Evolutionary conservation across 768 basidiomycete species (phyloP).

Genomic region (Mycena rosella): DNA sequence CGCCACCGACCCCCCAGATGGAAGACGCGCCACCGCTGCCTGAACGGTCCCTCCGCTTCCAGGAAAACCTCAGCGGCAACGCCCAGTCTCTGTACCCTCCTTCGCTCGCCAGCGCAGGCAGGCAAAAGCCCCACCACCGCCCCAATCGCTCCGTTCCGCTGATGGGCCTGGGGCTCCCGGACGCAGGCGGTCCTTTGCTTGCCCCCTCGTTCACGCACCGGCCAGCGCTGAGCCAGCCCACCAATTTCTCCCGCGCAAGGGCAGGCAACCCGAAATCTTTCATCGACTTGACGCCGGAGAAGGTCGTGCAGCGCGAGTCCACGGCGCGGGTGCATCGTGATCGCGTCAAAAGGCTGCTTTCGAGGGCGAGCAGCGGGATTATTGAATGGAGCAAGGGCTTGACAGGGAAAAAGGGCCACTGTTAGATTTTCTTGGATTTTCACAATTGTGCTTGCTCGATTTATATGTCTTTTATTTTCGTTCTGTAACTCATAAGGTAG

Average conservation of each 20-base stretch:
- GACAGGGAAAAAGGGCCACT: constrained; percentile 27
- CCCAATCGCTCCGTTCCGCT: constrained; percentile 35
- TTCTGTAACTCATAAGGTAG: too few relatives aligned
- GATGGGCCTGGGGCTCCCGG: constrained; percentile 22
- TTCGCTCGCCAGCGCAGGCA: constrained; percentile 33
- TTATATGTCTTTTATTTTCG: constrained; percentile 11
- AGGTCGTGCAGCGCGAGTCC: constrained; percentile 19
- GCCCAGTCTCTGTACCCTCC: not conserved
- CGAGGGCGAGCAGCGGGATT: constrained; percentile 35
- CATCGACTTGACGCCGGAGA: constrained; percentile 37
- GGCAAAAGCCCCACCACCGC: constrained; percentile 35
- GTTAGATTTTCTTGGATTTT: not conserved
- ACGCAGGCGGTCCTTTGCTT: not conserved
- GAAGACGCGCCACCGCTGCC: constrained; percentile 12
- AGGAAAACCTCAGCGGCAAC: constrained; percentile 8
- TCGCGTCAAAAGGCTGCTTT: constrained; percentile 31
- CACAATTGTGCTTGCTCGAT: constrained; percentile 18
- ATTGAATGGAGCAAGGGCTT: constrained; percentile 36
- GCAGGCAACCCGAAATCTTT: constrained; percentile 30
- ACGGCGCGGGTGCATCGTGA: constrained; percentile 21
- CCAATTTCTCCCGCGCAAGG: not conserved
- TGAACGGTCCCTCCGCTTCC: constrained; percentile 30
- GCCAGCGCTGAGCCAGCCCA: constrained; percentile 28
- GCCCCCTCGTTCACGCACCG: constrained; percentile 34
- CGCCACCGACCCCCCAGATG: constrained; percentile 10